Evolutionary conservation across 495 filamentous ascomycete species (phyloP), one percentile per base, ranked within the genome.

Genomic region (Aspergillus heteromorphus): DNA sequence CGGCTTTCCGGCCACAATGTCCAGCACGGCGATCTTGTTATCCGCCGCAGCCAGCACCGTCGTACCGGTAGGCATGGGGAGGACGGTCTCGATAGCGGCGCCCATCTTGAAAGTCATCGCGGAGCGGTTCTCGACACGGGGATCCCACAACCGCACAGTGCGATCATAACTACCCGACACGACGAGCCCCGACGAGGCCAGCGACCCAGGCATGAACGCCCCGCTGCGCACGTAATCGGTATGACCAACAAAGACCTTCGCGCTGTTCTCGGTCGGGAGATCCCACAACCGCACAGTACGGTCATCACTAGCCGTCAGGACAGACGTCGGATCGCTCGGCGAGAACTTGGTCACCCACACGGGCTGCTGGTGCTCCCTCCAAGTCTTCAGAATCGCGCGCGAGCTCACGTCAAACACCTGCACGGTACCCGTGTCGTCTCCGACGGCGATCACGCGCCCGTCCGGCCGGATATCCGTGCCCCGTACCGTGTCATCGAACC

Each of bases 221-320:
- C 88, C 92, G 58, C 79, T 83, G 21, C 93, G 83, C 18, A 97
- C 92, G 67, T 99, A 99, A 66, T 99, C 93, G 36, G 80, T 77
- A 61, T 97, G 93, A 18, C 95, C 93, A n/a, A 84, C 70, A 57
- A 96, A 95, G 1, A 83, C 88, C 40, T 79, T 83, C 29, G 81
- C 82, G 54, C 87, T 88, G 43, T 79, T 75, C 65, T 90, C 84
- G 56, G 83, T 85, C 2, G 95, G 88, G 27, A 99, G 72, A 73
- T 97, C 93, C 93, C 93, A 99, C 53, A 97, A 67, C 40, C 92
- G 78, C 6, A 99, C 90, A 0, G 91, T 96, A 38, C 86, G 84
- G 68, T 99, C 93, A 62, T 99, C 93, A 69, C 85, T 87, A 21
- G 83, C 82, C 47, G 85, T 90, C 80, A 97, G 84, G 21, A 97